Evolutionary conservation across 2,329 filamentous ascomycete genomes (phyloP).

Genomic region (Claviceps spartinae): DNA sequence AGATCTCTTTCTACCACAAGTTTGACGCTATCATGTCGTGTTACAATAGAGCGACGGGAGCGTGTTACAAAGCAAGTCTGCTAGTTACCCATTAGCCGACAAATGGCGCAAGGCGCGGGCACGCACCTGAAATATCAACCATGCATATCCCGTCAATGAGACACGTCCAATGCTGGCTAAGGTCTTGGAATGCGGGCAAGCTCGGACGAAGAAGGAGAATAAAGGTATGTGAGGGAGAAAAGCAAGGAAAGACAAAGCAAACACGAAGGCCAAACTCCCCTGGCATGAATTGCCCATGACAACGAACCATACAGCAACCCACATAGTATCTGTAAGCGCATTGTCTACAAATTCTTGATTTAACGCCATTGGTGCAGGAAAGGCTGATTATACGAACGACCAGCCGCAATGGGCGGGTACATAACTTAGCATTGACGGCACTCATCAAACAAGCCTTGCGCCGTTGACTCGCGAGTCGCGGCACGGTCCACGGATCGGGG

Average conservation of each 20-base stretch:
- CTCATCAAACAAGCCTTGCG: background rate
- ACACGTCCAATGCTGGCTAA: background rate
- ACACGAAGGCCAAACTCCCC: background rate
- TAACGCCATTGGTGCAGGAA: background rate
- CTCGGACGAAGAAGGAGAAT: background rate
- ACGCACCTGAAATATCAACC: too few species aligned
- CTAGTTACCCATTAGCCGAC: too few species aligned
- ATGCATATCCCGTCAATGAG: background rate
- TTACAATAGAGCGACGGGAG: too few species aligned
- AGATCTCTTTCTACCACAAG: too few species aligned
- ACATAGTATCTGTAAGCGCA: background rate
- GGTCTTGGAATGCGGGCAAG: background rate
- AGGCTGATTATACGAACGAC: too few species aligned
- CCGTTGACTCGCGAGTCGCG: conserved; percentile 5
- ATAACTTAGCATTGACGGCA: too few species aligned
- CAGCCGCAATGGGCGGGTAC: too few species aligned
- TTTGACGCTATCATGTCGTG: too few species aligned
- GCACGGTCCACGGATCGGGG: conserved; percentile 5
- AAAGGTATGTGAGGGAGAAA: background rate
- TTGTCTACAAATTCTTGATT: background rate
- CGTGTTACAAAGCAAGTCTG: too few species aligned
- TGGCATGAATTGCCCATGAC: background rate
- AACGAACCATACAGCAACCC: background rate
- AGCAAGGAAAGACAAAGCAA: background rate
- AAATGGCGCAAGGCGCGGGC: too few species aligned